phyloP scores from a whole-genome alignment of 2,329 filamentous ascomycete species.

The Chaetomium sp. region DNA sequence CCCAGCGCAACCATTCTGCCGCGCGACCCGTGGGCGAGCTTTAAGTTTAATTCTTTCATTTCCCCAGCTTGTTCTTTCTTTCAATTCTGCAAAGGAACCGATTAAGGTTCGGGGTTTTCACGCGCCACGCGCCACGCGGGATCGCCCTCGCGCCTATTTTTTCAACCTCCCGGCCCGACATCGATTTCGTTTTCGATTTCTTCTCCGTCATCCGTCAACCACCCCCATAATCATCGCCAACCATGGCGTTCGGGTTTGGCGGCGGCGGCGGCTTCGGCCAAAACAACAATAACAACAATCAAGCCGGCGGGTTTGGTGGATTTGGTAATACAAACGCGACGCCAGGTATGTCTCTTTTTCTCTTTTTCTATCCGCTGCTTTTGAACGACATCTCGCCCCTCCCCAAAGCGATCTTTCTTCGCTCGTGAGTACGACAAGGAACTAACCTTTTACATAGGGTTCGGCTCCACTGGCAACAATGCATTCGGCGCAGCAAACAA shows the following conservation, averaged over 20 bases:
- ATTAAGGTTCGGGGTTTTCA: background rate
- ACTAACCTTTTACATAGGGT: constrained; percentile 31
- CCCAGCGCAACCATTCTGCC: constrained; percentile 4
- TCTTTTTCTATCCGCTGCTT: constrained; percentile 1
- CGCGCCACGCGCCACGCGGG: constrained; percentile 6
- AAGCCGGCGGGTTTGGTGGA: constrained; percentile 44
- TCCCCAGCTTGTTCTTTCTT: background rate
- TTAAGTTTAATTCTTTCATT: background rate
- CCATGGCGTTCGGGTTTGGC: constrained; percentile 52
- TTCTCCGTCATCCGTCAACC: background rate
- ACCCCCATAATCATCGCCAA: constrained; percentile 19
- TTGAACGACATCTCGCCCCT: background rate
- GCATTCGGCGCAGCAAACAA: constrained; percentile 35
- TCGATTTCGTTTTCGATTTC: no score
- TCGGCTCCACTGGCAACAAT: constrained; percentile 32
- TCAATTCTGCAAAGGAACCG: background rate
- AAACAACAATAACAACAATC: constrained; percentile 38
- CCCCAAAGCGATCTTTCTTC: constrained; percentile 3
- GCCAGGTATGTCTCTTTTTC: constrained; percentile 44
- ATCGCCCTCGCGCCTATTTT: constrained; percentile 13
- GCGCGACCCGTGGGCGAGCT: constrained; percentile 1
- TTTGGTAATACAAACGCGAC: constrained; percentile 43
- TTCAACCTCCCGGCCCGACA: background rate
- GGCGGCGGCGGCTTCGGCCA: constrained; percentile 55
- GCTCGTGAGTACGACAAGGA: background rate